phyloP scores from a whole-genome alignment of 2,329 filamentous ascomycete species.

The Trichoderma sp. region DNA sequence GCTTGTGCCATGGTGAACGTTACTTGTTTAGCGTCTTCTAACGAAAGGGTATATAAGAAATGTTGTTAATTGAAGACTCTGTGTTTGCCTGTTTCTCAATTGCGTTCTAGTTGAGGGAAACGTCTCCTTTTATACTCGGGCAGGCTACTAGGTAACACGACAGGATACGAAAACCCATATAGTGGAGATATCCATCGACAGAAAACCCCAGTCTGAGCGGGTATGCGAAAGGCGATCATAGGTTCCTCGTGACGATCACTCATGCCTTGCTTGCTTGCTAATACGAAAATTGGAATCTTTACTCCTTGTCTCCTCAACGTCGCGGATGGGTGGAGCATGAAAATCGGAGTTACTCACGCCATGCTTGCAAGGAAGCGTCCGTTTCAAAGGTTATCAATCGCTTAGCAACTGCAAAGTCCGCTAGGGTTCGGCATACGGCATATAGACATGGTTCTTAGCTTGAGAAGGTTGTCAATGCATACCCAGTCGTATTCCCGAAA shows the following conservation, averaged over 20 bases:
- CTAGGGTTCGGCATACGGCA: neutral
- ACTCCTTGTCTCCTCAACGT: too few species aligned
- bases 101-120: neutral
- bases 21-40: neutral
- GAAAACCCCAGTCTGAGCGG: neutral
- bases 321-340: neutral
- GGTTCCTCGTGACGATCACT: neutral
- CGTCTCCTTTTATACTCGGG: neutral
- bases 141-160: neutral
- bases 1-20: constrained; percentile 17
- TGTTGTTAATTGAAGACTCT: neutral
- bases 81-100: neutral
- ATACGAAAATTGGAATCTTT: neutral
- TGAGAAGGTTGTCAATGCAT: neutral
- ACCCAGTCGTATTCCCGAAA: neutral
- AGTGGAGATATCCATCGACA: neutral
- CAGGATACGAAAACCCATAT: neutral
- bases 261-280: too few species aligned
- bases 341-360: neutral
- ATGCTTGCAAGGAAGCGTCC: neutral
- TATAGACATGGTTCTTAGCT: neutral
- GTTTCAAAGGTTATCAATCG: neutral
- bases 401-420: neutral
- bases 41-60: neutral
- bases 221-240: neutral